Evolutionary conservation across 2,329 filamentous ascomycete genomes (phyloP).

Genomic region (Diplodia scrobiculata): DNA sequence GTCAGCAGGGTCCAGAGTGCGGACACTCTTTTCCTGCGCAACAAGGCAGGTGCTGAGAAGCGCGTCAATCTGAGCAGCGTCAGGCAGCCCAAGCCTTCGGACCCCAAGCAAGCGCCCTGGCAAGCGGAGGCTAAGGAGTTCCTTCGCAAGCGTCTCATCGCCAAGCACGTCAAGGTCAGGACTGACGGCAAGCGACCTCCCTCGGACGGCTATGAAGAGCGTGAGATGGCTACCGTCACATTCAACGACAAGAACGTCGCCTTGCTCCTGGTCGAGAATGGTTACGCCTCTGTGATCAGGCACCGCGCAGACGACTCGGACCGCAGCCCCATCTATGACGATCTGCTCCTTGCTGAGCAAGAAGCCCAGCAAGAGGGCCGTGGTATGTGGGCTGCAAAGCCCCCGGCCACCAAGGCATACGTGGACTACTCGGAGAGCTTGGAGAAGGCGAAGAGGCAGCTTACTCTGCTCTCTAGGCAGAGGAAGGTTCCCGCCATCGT

Average conservation of each 20-base stretch:
- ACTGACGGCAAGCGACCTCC: slow-evolving; percentile 91
- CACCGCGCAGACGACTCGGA: slow-evolving; percentile 95
- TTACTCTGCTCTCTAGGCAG: slow-evolving; percentile 83
- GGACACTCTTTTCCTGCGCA: slow-evolving; percentile 84
- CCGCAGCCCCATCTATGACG: slow-evolving; percentile 90
- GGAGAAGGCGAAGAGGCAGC: slow-evolving; percentile 93
- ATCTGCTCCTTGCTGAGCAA: slow-evolving; percentile 77
- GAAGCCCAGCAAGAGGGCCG: slow-evolving; percentile 81
- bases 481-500: slow-evolving; percentile 91
- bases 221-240: slow-evolving; percentile 87
- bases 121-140: slow-evolving; percentile 95
- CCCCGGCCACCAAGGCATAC: slow-evolving; percentile 78
- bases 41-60: slow-evolving; percentile 82
- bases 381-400: slow-evolving; percentile 92
- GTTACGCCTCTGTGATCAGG: slow-evolving; percentile 90
- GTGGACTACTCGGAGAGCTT: slow-evolving; percentile 88
- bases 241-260: slow-evolving; percentile 85
- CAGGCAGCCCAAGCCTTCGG: slow-evolving; percentile 84
- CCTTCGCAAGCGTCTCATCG: slow-evolving; percentile 87
- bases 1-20: slow-evolving; percentile 85
- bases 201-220: slow-evolving; percentile 86
- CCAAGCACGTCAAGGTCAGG: slow-evolving; percentile 87
- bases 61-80: slow-evolving; percentile 90
- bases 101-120: slow-evolving; percentile 85
- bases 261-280: slow-evolving; percentile 81